These are phyloP conservation scores for Alloascoidea hylecoeti DNA, from an alignment of 805 yeast genomes.

Conservation along the genomic window DNA sequence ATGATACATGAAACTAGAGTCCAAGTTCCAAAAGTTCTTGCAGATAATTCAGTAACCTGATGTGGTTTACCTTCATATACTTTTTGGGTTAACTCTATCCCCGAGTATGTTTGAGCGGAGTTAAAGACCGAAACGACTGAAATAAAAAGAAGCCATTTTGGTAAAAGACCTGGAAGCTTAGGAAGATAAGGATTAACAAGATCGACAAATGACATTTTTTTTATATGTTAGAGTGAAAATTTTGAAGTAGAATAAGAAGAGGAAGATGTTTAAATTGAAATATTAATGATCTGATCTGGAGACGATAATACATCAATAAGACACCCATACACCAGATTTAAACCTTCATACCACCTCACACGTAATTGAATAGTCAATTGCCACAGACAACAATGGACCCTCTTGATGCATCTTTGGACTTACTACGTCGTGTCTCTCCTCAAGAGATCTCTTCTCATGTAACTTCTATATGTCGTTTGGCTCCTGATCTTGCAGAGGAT, in stretches of 20 bases:
- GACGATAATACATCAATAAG: too few relatives aligned
- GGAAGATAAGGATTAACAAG: constrained; percentile 21
- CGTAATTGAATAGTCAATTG: too few relatives aligned
- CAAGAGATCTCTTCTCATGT: constrained; percentile 34
- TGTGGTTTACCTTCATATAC: constrained; percentile 59
- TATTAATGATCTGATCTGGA: too few relatives aligned
- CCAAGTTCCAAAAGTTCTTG: constrained; percentile 99
- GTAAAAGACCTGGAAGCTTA: constrained; percentile 39
- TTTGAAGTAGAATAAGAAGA: too few relatives aligned
- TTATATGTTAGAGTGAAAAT: too few relatives aligned
- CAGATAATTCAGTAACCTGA: constrained; percentile 50
- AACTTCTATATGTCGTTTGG: constrained; percentile 29
- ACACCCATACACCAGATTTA: too few relatives aligned
- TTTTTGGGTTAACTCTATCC: constrained; percentile 56
- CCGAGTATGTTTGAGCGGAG: constrained; percentile 78
- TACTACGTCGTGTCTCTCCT: constrained; percentile 66
- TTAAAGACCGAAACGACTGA: constrained; percentile 89
- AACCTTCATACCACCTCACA: too few relatives aligned
- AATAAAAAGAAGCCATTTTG: constrained; percentile 67
- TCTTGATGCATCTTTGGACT: constrained; percentile 67
- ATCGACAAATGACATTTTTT: too few relatives aligned
- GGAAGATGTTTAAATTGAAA: too few relatives aligned
- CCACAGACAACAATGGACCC: constrained; percentile 23
- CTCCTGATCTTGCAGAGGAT: constrained; percentile 74
- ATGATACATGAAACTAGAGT: constrained; percentile 76